A percentile compares a stretch with the other conserved stretches of the same genome.
These are phyloP conservation scores for Phytophthora megakarya DNA, from an alignment of 352 stramenopile genomes.

Conservation along the genomic window DNA sequence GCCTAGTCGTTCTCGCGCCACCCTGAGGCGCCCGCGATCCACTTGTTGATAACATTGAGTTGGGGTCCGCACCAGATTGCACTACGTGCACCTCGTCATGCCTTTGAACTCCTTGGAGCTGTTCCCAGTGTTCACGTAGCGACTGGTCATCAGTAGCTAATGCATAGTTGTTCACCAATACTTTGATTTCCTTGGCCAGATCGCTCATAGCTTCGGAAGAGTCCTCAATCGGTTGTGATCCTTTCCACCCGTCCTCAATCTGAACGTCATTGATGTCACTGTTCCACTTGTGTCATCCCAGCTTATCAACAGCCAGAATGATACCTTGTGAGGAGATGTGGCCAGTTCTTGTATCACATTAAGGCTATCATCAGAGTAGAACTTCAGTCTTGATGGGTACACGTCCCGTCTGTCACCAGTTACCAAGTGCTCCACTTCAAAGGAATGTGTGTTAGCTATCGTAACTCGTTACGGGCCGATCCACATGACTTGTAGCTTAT, in stretches of 20 bases:
- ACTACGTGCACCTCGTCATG: background rate
- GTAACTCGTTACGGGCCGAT: slow-evolving; percentile 9
- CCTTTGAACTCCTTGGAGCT: background rate
- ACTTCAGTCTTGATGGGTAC: slow-evolving; percentile 10
- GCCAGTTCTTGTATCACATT: slow-evolving; percentile 11
- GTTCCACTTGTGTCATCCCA: background rate
- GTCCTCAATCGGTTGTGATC: slow-evolving; percentile 7
- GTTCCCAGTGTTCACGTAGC: background rate
- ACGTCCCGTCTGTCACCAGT: slow-evolving; percentile 11
- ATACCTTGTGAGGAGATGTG: slow-evolving; percentile 8
- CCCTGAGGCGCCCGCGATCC: background rate
- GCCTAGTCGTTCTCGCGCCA: too few relatives aligned
- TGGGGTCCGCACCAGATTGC: too few relatives aligned
- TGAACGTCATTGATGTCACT: slow-evolving; percentile 3
- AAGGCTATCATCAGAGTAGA: slow-evolving; percentile 8
- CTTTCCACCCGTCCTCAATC: slow-evolving; percentile 5
- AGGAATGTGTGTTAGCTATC: slow-evolving; percentile 6
- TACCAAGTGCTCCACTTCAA: slow-evolving; percentile 7
- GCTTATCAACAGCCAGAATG: background rate
- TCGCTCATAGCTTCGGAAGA: background rate
- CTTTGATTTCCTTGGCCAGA: background rate
- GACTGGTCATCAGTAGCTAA: background rate
- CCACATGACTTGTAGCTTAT: slow-evolving; percentile 19
- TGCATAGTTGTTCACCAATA: background rate
- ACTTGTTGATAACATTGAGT: too few relatives aligned